A percentile compares a stretch with the other conserved stretches of the same genome.
phyloP scores from a whole-genome alignment of 441 rosid species.

The Sinapis alba region DNA sequence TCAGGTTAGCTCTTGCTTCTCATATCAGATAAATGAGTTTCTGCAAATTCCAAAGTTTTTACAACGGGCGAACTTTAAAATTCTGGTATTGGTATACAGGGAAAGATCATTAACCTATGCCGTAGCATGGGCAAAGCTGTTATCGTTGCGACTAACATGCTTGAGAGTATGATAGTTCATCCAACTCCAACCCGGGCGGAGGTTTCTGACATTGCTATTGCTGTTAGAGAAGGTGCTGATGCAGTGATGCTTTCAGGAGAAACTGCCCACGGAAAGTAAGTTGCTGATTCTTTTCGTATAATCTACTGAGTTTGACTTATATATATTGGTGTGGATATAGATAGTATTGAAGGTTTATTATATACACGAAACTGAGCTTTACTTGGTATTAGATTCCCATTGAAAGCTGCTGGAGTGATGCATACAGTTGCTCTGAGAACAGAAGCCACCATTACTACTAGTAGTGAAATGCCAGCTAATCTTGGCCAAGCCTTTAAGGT shows the following conservation, averaged over 20 bases:
- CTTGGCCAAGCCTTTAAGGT: conserved; percentile 98
- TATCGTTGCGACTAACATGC: conserved; percentile 96
- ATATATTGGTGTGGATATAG: neutral
- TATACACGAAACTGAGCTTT: conserved; percentile 19
- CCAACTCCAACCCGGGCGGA: conserved; percentile 98
- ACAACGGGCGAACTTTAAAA: conserved; percentile 12
- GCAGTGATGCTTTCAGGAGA: conserved; percentile 99
- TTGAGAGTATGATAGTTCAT: conserved; percentile 99
- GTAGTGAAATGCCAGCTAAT: conserved; percentile 82
- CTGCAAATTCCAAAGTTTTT: conserved; percentile 12
- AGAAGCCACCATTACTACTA: conserved; percentile 80
- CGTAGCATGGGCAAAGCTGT: conserved; percentile 99
- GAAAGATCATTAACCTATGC: conserved; percentile 75
- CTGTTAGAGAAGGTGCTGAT: conserved; percentile 98
- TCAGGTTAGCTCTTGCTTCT: conserved; percentile 62
- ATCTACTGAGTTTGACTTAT: conserved; percentile 5
- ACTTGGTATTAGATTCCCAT: conserved; percentile 65
- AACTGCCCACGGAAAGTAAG: conserved; percentile 98
- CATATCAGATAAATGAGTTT: conserved; percentile 19
- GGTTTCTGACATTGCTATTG: conserved; percentile 97
- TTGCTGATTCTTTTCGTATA: neutral
- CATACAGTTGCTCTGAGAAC: conserved; percentile 90
- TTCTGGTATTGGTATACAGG: conserved; percentile 44
- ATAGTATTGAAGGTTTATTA: neutral
- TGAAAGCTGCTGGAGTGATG: conserved; percentile 98